Conservation (phyloP, 2,329 filamentous ascomycete genomes). For the Hymenoscyphus fructigenus region DNA sequence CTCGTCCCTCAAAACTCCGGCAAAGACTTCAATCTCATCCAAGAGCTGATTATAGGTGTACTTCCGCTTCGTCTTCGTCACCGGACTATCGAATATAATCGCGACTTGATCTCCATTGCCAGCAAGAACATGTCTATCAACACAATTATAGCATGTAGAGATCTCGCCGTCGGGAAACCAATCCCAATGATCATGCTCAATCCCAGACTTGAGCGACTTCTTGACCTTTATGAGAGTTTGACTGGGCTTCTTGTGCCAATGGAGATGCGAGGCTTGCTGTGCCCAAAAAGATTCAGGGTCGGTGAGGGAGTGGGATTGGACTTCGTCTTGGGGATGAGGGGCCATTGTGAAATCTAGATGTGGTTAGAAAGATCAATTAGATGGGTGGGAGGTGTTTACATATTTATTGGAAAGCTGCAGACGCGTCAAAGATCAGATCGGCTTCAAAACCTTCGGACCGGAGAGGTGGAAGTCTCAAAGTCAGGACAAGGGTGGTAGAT, state of each 20-base stretch:
- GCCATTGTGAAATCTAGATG: slow-evolving; percentile 24
- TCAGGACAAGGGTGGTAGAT: background rate
- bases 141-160: slow-evolving; percentile 87
- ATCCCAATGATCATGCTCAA: slow-evolving; percentile 73
- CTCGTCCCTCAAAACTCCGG: slow-evolving; percentile 77
- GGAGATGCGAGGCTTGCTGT: slow-evolving; percentile 68
- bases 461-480: background rate
- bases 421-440: background rate
- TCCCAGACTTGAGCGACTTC: slow-evolving; percentile 62
- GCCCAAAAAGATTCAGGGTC: slow-evolving; percentile 74
- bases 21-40: slow-evolving; percentile 76
- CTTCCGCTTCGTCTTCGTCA: slow-evolving; percentile 69
- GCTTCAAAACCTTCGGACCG: background rate
- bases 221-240: slow-evolving; percentile 57
- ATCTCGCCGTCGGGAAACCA: slow-evolving; percentile 92
- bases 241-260: slow-evolving; percentile 78
- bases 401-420: background rate
- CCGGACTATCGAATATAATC: slow-evolving; percentile 85
- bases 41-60: slow-evolving; percentile 76
- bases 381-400: background rate
- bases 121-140: slow-evolving; percentile 81
- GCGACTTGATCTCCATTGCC: slow-evolving; percentile 74
- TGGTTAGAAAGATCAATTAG: background rate
- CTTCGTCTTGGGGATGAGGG: slow-evolving; percentile 36
- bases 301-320: slow-evolving; percentile 53